phyloP scores from a whole-genome alignment of 306 rosid genomes.

The Mimosa bimucronata region DNA sequence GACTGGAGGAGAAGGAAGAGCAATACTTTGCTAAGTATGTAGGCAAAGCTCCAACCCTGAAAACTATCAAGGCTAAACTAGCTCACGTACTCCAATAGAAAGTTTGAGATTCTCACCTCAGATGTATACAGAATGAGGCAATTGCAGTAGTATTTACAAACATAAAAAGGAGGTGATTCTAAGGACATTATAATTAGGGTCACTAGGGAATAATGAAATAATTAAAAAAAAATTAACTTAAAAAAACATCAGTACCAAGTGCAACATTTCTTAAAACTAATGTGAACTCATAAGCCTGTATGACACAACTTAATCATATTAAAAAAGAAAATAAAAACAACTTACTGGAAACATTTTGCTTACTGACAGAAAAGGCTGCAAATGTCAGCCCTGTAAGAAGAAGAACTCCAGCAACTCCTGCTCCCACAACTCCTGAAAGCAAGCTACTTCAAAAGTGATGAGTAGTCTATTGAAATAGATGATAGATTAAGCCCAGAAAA shows the following conservation, averaged over 20 bases:
- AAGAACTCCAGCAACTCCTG: conserved; percentile 81
- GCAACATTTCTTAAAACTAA: background rate
- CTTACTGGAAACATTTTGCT: conserved; percentile 64
- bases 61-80: background rate
- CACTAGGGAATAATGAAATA: background rate
- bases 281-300: background rate
- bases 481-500: conserved; percentile 4
- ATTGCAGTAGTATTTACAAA: background rate
- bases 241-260: background rate
- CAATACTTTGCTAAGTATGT: background rate
- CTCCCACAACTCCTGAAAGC: conserved; percentile 86
- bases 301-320: background rate
- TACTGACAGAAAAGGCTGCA: conserved; percentile 68
- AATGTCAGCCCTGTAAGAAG: conserved; percentile 73
- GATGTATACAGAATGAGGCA: background rate
- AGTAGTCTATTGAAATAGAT: conserved; percentile 34
- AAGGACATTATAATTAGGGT: background rate
- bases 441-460: conserved; percentile 68
- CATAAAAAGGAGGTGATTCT: background rate
- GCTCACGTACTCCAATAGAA: background rate
- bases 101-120: background rate
- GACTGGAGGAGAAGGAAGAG: background rate
- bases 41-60: background rate
- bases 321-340: conserved; percentile 16
- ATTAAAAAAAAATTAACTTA: background rate